phyloP scores from a whole-genome alignment of 495 filamentous ascomycete species.

The Tricharina praecox region DNA sequence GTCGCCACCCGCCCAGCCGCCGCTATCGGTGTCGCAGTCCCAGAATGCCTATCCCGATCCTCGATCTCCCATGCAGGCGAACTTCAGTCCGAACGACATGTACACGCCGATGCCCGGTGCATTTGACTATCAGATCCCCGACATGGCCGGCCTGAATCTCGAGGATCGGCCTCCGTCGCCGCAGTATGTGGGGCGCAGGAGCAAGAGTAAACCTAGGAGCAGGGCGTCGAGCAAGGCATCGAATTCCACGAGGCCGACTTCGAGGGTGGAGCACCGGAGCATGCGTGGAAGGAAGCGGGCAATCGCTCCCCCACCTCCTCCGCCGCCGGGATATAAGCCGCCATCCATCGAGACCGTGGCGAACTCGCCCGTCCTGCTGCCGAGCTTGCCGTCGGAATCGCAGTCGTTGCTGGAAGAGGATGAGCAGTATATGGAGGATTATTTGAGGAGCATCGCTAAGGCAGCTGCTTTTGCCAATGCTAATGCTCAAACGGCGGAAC shows the following conservation, averaged over 20 bases:
- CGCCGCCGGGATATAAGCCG: slow-evolving; percentile 1
- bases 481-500: background rate
- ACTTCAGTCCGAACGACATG: background rate
- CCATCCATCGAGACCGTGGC: slow-evolving; percentile 2
- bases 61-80: background rate
- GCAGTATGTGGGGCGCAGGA: slow-evolving; percentile 4
- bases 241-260: background rate
- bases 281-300: background rate
- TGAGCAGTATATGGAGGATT: background rate
- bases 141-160: background rate
- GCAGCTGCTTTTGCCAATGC: background rate
- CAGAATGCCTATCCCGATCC: background rate
- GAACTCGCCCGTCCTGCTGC: background rate
- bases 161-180: background rate
- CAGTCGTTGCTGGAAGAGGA: background rate
- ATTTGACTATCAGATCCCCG: background rate
- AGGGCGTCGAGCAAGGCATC: slow-evolving; percentile 3
- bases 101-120: background rate
- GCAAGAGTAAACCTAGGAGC: background rate
- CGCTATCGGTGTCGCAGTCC: background rate
- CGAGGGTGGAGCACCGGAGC: background rate
- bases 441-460: too few species aligned
- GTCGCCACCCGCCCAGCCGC: background rate
- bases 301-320: background rate
- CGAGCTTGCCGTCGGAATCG: slow-evolving; percentile 1